Percentiles rank a stretch among this genome's conserved stretches.
phyloP scores from a whole-genome alignment of 805 yeast species.

The Wickerhamomyces canadensis region DNA sequence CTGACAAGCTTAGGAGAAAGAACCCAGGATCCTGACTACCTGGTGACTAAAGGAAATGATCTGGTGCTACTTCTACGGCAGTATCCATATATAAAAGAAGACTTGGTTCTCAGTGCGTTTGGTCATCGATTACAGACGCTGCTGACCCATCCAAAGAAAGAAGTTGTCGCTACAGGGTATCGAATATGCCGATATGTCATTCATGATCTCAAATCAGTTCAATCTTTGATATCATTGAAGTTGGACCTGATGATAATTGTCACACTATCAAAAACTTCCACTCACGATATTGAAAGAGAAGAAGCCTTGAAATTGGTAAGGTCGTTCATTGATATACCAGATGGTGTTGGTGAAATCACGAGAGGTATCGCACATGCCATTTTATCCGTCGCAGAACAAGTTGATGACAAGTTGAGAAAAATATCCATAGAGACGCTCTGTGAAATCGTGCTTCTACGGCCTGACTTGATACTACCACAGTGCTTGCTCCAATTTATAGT shows the following conservation, averaged over 20 bases:
- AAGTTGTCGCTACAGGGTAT: slow-evolving; percentile 71
- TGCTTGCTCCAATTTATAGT: slow-evolving; percentile 39
- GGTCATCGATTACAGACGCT: slow-evolving; percentile 55
- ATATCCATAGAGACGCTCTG: slow-evolving; percentile 49
- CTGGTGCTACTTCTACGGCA: slow-evolving; percentile 50
- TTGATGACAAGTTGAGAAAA: slow-evolving; percentile 44
- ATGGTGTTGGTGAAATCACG: slow-evolving; percentile 48
- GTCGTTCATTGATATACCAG: slow-evolving; percentile 46
- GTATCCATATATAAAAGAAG: slow-evolving; percentile 57
- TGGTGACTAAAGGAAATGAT: slow-evolving; percentile 61
- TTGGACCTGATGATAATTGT: slow-evolving; percentile 60
- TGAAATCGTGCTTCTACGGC: slow-evolving; percentile 42
- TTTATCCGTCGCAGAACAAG: slow-evolving; percentile 53
- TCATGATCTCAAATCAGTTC: slow-evolving; percentile 47
- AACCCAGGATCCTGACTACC: slow-evolving; percentile 41
- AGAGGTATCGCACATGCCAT: slow-evolving; percentile 65
- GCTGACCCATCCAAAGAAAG: slow-evolving; percentile 49
- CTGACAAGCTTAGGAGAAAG: slow-evolving; percentile 50
- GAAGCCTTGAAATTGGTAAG: slow-evolving; percentile 74
- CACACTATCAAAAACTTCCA: slow-evolving; percentile 54
- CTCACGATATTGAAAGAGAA: slow-evolving; percentile 57
- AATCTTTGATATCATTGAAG: slow-evolving; percentile 45
- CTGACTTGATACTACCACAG: slow-evolving; percentile 36
- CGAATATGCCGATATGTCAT: slow-evolving; percentile 65
- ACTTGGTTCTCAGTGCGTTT: slow-evolving; percentile 54